Evolutionary conservation across 2,329 filamentous ascomycete species (phyloP), one percentile per base, ranked within the genome.

Genomic region (Fusarium verrucosum): DNA sequence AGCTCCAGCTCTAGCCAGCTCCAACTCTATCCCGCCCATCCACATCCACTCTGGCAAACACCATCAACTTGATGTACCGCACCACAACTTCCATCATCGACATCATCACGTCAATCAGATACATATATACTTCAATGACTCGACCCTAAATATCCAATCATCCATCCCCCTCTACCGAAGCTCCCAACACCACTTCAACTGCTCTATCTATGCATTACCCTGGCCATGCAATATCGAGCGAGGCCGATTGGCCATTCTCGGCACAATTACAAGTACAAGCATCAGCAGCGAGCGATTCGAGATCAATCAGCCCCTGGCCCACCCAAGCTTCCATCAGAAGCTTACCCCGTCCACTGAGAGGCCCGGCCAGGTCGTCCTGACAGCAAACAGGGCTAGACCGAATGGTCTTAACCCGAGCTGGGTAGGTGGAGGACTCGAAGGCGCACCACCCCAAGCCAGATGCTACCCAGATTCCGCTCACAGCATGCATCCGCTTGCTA

Each of bases 401-500:
- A 62, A 65, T 57, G 49, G 52, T 46, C 51, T 65, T 66, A 67
- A 63, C 54, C 64, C 58, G 25, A 66, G 47, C 62, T 66, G 58
- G 63, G 60, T 66, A 58, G 63, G 64, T 64, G 53, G 53, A 66
- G 38, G 62, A 56, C 62, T 66, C 42, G 46, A 58, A 64, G 63
- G 63, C 63, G 53, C 58, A 66, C 63, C 58, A 66, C 63, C 60
- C 49, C 53, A 60, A 67, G 37, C 54, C 59, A 61, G 64, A 47
- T 64, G 50, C 50, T 61, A 59, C 59, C 44, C 63, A 64, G 58
- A 61, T 61, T 67, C 54, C 59, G 44, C 23, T 46, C 50, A 53
- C 53, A 63, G 62, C 52, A 50, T 66, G 60, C 61, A 32, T 65
- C 55, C 49, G 54, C 35, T 42, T 58, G 54, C 50, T 50, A 58